phyloP scores from a whole-genome alignment of 202 grass and related monocot genomes.

The Saccharum hybrid region DNA sequence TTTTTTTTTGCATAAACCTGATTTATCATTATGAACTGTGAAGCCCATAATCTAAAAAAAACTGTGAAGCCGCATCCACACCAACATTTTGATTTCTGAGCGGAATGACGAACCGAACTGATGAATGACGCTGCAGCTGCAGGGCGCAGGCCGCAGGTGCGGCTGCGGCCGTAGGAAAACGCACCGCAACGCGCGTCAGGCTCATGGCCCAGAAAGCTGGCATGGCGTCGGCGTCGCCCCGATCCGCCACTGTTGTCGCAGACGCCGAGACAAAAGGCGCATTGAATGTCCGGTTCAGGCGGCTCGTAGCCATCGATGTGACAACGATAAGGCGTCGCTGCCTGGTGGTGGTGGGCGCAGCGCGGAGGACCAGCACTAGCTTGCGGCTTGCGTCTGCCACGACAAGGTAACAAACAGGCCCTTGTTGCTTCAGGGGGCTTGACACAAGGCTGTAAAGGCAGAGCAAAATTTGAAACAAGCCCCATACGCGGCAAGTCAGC shows the following conservation, averaged over 20 bases:
- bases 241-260: slow-evolving; percentile 30
- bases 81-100: too few relatives aligned
- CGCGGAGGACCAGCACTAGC: background rate
- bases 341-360: background rate
- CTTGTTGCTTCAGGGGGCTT: too few relatives aligned
- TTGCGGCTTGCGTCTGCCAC: background rate
- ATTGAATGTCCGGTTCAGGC: slow-evolving; percentile 40
- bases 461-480: too few relatives aligned
- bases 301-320: slow-evolving; percentile 31
- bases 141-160: background rate
- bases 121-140: too few relatives aligned
- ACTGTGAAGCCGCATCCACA: too few relatives aligned
- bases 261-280: slow-evolving; percentile 17
- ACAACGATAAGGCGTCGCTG: slow-evolving; percentile 23
- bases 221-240: background rate
- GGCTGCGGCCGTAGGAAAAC: background rate
- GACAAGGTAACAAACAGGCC: too few relatives aligned
- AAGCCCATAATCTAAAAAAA: too few relatives aligned
- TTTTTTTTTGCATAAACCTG: too few relatives aligned
- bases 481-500: too few relatives aligned
- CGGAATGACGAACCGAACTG: too few relatives aligned
- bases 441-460: background rate
- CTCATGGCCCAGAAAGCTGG: background rate
- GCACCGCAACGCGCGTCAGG: background rate
- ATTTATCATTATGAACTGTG: too few relatives aligned